Evolutionary conservation across 306 rosid genomes (phyloP), one percentile per base, ranked within the genome.

Genomic region (Citrullus colocynthis): DNA sequence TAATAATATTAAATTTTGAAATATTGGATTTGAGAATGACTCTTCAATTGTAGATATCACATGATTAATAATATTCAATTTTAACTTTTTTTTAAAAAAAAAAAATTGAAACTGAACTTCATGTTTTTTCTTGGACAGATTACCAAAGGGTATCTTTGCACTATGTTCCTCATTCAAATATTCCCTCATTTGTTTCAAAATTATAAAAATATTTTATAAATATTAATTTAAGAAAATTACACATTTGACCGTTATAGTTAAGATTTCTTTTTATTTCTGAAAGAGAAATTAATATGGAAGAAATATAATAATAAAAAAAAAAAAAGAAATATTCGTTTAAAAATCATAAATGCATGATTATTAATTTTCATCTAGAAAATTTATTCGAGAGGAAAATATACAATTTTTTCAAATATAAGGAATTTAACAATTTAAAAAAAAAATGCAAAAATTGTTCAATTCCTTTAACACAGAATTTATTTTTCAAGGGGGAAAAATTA

Each of bases 51-150:
- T 32, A 20, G 37, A 44, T 20, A 69, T 69, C 75, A 69, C 6
- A 67, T 67, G 52, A 67, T 24, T 71, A 45, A 24, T 48, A 24
- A 42, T 45, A 45, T 45, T 71, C 11, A 44, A 69, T 42, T 67
- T 37, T 6, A 65, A 15, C 15, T 17, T 7, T 65, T 37, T 65
- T 45, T 11, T 0, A 10, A 10, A 9, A 41, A 2, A 30, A 17
- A 5, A 24, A 24, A 24, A 2, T 37, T 67, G 34, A 69, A 69
- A 20, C 54, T 20, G 51, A 66, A 36, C 36, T 48, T 52, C n/a
- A 45, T 71, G 76, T 67, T 67, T 67, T 67, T 67, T 20, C 8
- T 67, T 41, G 74, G 74, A 42, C n/a, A 12, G 54, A 67, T 67
- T 9, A 67, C 51, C 6, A 65, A 24, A 65, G 20, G 14, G 73